Base-by-base conservation (phyloP, 805 yeast genomes). In the Wickerhamiella shivajii region DNA sequence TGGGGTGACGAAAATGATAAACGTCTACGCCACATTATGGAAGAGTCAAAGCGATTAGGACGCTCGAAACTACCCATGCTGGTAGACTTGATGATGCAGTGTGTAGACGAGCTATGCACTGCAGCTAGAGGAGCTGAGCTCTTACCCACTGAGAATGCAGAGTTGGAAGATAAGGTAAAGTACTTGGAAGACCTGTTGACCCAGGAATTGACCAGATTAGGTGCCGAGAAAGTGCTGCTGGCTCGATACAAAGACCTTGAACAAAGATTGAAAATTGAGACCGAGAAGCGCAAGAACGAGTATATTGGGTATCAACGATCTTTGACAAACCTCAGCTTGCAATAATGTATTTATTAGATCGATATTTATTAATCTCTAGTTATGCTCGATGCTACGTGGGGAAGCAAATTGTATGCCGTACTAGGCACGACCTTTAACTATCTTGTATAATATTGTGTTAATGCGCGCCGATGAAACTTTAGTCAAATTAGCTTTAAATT, bases 231-330 rank as follows among this genome's bases (percentile, higher is more conserved):
- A 3, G 39, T 40, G 9, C 41, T 41, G n/a, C 17, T 29, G 4
- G 46, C 47, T 2, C 46, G 37, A 13, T 29, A 34, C 16, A 27
- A 26, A n/a, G 49, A 45, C 9, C 33, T 44, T 14, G 27, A 36
- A 25, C 29, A 35, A 14, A 33, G 34, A 12, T 29, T 45, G 18
- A 42, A 44, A 24, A 20, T 29, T 8, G 47, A 35, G 29, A 33
- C 39, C 18, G 49, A 45, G 22, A 41, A 38, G 20, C 43, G 49
- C 17, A 39, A 43, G 14, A 29, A 38, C 20, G 49, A 45, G 24
- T 39, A 42, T 37, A 31, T 30, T 15, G 37, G 38, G 19, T 38
- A 38, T 19, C 35, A 34, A 13, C 19, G 37, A 6, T 23, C 29
- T 10, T 36, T 38, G 13, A 30, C 23, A 4, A 36, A 36, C 22